Evolutionary conservation across 768 basidiomycete species (phyloP), one percentile per base, ranked within the genome.

Genomic region (Amylocystis lapponica): DNA sequence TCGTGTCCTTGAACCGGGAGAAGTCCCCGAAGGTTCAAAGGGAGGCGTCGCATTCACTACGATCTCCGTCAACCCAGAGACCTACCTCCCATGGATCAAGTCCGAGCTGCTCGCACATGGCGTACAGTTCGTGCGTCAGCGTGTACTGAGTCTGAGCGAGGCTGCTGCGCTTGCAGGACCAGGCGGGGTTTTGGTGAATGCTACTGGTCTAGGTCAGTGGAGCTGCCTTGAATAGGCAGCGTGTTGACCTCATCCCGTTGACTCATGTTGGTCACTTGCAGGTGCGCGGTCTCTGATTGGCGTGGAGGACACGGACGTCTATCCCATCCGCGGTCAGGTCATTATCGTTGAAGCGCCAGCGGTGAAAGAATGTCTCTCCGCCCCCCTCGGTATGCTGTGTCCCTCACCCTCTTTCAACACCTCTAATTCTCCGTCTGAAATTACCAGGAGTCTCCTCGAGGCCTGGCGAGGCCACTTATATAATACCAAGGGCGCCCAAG

Each of bases 311-410:
- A 70, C 71, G 45, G 67, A 66, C 19, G 66, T 92, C 19, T 79
- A 77, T 57, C 89, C 92, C 1, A 75, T 92, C 49, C 72, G 90
- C 33, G 92, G 92, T 7, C 93, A 95, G 64, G 83, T 87, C 0
- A 79, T 93, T 8, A 60, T 92, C 14, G 69, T 94, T 17, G 63
- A 76, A 29, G 86, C 87, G 2, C 83, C 86, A 0, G 72, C 75
- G 65, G 66, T 88, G 34, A 71, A 65, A 33, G 66, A 69, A 43
- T 66, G 54, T 41, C 27, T 67, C 22, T 36, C 40, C 52, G 52
- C 46, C 21, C 34, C 55, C 9, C 23, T 39, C 10, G 60, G 68
- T 66, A 35, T 41, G 33, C 33, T 20, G 14, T 40, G 6, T 23
- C 6, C n/a, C n/a, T n/a, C n/a, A n/a, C n/a, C n/a, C n/a, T n/a